Evolutionary conservation across 2,329 filamentous ascomycete genomes (phyloP).

Genomic region (Colletotrichum sp.): DNA sequence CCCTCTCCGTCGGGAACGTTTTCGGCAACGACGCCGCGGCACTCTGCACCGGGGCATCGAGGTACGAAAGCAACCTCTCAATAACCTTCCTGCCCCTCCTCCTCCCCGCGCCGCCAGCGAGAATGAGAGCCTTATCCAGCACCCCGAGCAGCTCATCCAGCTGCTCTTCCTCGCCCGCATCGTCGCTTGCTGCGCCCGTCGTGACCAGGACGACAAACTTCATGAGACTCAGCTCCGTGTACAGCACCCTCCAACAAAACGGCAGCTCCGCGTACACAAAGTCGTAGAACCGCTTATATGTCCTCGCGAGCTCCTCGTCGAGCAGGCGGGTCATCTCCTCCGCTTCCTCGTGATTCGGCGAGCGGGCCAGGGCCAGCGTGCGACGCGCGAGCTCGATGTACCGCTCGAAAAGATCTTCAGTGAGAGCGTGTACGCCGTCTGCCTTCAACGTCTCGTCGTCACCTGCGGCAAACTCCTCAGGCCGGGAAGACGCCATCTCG

Average conservation of each 20-base stretch:
- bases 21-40: not conserved
- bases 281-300: conserved; percentile 59
- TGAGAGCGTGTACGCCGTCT: not conserved
- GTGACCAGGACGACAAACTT: conserved; percentile 46
- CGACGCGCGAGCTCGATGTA: not conserved
- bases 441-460: not conserved
- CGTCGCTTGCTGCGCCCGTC: not conserved
- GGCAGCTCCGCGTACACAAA: conserved; percentile 73
- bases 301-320: conserved; percentile 1
- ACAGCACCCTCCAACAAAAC: conserved; percentile 71
- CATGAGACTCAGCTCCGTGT: conserved; percentile 73
- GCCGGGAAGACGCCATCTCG: not conserved
- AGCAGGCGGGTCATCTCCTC: not conserved
- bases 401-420: not conserved
- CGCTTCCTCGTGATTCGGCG: not conserved
- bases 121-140: conserved; percentile 79
- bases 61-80: conserved; percentile 34
- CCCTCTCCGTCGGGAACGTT: conserved; percentile 27
- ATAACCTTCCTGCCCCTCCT: conserved; percentile 56
- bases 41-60: not conserved
- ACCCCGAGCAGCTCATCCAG: conserved; percentile 65
- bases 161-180: conserved; percentile 23
- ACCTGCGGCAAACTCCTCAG: not conserved
- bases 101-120: conserved; percentile 67
- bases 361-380: not conserved